Base-by-base conservation (phyloP, 1,284 basidiomycete genomes). In the Cutaneotrichosporon spelunceum region DNA sequence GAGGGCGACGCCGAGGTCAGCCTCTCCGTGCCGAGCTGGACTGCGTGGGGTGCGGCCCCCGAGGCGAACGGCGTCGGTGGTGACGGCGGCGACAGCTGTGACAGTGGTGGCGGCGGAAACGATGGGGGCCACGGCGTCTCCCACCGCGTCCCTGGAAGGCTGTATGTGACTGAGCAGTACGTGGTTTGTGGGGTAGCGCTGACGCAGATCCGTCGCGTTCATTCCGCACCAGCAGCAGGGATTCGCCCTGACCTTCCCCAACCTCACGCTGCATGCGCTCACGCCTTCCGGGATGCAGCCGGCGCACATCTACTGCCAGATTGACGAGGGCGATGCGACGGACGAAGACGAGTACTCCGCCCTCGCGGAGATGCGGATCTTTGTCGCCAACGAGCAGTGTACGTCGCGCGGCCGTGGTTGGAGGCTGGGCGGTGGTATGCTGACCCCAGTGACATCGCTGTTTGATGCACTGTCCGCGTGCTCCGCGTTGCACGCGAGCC, bases 401-500 rank as follows among this genome's bases (percentile, higher is more conserved):
- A 71, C 69, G 89, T 80, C 45, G 21, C 53, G 53, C 33, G 26
- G 11, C 7, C n/a, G 33, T n/a, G 3, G 21, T 7, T 24, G n/a
- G n/a, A n/a, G n/a, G n/a, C n/a, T n/a, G n/a, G n/a, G n/a, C n/a
- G n/a, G n/a, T n/a, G n/a, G n/a, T n/a, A n/a, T n/a, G n/a, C 62
- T 66, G 44, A 49, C 62, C 59, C 55, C 70, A 93, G 93, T 96
- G 62, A 90, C 95, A 64, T 74, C 83, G 14, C 89, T 98, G 57
- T 98, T 97, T 72, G 87, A 91, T 67, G 86, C 90, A 11, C 83
- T 98, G 21, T 96, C 94, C 0, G 72, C 84, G 57, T 97, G 94
- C 75, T 92, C 94, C 4, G 87, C 93, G 2, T 83, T 98, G 21
- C 92, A 98, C 73, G 93, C 92, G 23, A 80, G 78, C 2, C 70